These are phyloP conservation scores for Lactarius indigo DNA, from an alignment of 768 basidiomycete genomes.

Conservation along the genomic window DNA sequence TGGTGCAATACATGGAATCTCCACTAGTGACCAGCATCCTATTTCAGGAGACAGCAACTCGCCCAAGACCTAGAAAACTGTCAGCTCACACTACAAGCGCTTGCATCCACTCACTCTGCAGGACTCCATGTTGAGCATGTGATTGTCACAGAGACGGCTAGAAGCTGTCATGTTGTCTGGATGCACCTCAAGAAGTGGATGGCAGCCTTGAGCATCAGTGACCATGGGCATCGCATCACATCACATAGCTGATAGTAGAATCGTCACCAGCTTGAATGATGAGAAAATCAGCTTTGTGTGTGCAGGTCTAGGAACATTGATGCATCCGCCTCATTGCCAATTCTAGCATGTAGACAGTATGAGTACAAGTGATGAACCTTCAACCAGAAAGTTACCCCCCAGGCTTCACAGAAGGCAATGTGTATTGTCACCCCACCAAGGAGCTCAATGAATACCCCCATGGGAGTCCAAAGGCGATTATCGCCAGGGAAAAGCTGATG, in stretches of 20 bases:
- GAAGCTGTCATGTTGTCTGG: conserved; percentile 73
- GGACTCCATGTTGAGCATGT: conserved; percentile 69
- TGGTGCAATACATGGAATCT: conserved; percentile 64
- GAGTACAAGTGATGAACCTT: background rate
- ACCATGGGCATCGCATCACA: conserved; percentile 92
- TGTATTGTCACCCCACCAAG: conserved; percentile 71
- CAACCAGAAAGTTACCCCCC: conserved; percentile 52
- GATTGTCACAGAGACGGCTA: conserved; percentile 86
- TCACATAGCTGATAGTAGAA: conserved; percentile 79
- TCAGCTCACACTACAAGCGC: background rate
- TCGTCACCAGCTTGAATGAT: conserved; percentile 74
- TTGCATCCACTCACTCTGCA: conserved; percentile 54
- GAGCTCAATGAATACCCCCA: conserved; percentile 81
- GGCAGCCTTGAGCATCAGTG: conserved; percentile 68
- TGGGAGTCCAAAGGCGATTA: conserved; percentile 72
- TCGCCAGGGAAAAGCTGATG: conserved; percentile 81
- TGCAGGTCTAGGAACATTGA: conserved; percentile 46
- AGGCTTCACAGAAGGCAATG: conserved; percentile 86
- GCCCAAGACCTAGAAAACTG: conserved; percentile 50
- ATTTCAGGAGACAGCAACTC: conserved; percentile 80
- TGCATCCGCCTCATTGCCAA: conserved; percentile 85
- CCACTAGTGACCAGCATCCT: conserved; percentile 84
- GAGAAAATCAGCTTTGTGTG: conserved; percentile 66
- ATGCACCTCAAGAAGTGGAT: conserved; percentile 75
- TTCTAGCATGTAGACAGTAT: conserved; percentile 45